These are phyloP conservation scores for Gracilaria gracilis DNA, from an alignment of 23 red algal species.

Conservation along the genomic window DNA sequence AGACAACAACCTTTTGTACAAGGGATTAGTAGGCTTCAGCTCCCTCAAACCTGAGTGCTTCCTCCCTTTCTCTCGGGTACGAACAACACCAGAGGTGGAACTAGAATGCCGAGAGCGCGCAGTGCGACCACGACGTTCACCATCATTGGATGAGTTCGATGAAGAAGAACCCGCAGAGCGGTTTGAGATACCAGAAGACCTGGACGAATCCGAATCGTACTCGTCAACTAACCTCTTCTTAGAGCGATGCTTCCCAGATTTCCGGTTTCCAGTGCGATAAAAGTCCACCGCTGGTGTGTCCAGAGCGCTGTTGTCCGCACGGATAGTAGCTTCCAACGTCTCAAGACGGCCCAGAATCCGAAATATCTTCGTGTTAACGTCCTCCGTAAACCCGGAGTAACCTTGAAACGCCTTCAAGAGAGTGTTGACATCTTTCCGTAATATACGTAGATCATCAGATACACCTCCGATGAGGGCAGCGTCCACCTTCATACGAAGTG, in stretches of 20 bases:
- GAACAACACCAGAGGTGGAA: background rate
- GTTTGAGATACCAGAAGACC: background rate
- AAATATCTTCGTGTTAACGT: background rate
- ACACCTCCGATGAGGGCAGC: background rate
- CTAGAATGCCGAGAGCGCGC: background rate
- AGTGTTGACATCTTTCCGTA: no score
- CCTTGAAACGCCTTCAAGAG: no score
- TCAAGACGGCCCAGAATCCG: background rate
- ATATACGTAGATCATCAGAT: no score
- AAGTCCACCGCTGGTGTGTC: no score
- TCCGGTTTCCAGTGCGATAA: no score
- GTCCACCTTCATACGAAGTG: slow-evolving; percentile 1
- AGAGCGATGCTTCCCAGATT: no score
- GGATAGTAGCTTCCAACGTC: slow-evolving; percentile 5
- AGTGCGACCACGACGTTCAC: background rate
- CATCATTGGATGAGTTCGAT: background rate
- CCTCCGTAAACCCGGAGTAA: background rate
- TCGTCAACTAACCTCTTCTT: background rate
- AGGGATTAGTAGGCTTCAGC: background rate
- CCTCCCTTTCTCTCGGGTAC: background rate
- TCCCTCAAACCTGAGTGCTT: slow-evolving; percentile 29
- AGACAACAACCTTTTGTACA: background rate
- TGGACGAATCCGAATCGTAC: background rate
- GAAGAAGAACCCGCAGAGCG: background rate
- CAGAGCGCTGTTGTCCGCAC: background rate